Percentiles rank a stretch among this genome's conserved stretches.
phyloP scores from a whole-genome alignment of 768 basidiomycete genomes.

The Imleria badia region DNA sequence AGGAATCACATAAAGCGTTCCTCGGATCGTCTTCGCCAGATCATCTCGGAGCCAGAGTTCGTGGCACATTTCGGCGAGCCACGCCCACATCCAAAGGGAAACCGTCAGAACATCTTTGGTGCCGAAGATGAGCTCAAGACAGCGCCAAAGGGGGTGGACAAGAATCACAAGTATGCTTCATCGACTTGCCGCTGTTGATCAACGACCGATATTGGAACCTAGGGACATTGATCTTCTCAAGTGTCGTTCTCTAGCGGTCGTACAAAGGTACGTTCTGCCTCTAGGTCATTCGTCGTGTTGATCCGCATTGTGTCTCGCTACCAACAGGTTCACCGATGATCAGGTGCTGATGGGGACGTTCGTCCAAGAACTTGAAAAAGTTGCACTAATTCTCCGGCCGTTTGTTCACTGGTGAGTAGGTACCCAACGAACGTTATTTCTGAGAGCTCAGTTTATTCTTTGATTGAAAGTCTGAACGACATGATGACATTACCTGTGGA shows the following conservation, averaged over 20 bases:
- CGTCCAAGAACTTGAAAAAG: conserved; percentile 54
- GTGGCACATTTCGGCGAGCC: conserved; percentile 76
- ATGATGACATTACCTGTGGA: conserved; percentile 58
- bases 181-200: neutral
- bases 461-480: conserved; percentile 57
- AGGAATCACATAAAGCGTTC: conserved; percentile 65
- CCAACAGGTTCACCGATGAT: conserved; percentile 64
- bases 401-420: conserved; percentile 73
- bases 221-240: conserved; percentile 93
- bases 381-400: conserved; percentile 60
- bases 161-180: conserved; percentile 64
- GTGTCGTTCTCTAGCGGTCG: conserved; percentile 74
- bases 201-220: neutral
- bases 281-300: conserved; percentile 1
- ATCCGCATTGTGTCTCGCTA: conserved; percentile 10
- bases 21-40: conserved; percentile 57
- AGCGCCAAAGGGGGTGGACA: conserved; percentile 88
- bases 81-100: conserved; percentile 57
- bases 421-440: neutral
- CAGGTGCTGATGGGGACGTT: conserved; percentile 70
- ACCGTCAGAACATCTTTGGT: conserved; percentile 79
- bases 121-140: conserved; percentile 84
- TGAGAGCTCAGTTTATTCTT: neutral
- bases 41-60: conserved; percentile 71
- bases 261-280: conserved; percentile 45